Conservation (phyloP, 441 rosid genomes). For the Gossypium gossypioides region DNA sequence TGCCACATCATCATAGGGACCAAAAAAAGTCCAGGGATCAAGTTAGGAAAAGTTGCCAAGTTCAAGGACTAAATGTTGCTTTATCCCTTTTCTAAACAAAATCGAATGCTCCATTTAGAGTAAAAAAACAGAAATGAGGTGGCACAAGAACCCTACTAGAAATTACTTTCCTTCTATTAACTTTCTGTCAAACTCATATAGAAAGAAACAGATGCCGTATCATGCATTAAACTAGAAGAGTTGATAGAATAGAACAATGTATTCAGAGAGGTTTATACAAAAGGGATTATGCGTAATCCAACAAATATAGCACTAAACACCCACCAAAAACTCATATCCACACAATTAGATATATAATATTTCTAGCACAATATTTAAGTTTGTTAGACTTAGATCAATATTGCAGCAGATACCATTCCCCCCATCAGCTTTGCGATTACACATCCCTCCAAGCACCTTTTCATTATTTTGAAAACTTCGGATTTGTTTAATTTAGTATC, state of each 20-base stretch:
- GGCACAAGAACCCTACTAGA: not conserved
- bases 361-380: not conserved
- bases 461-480: not conserved
- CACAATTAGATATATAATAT: not conserved
- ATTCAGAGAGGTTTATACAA: not conserved
- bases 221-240: not conserved
- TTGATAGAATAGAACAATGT: not conserved
- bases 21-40: no score
- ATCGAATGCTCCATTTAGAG: not conserved
- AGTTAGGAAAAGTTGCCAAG: no score
- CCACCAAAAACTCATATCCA: not conserved
- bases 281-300: not conserved
- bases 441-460: not conserved
- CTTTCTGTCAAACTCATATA: not conserved
- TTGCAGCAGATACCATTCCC: not conserved
- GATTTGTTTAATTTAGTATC: not conserved
- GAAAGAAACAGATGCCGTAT: not conserved
- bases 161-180: not conserved
- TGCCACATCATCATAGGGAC: no score
- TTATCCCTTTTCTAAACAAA: not conserved
- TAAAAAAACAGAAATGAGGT: not conserved
- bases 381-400: no score
- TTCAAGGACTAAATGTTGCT: no score
- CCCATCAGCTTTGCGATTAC: no score
- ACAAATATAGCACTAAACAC: not conserved